Conservation (phyloP, 371 early-diverging fungal genomes). For the Rhizopus delemar region DNA sequence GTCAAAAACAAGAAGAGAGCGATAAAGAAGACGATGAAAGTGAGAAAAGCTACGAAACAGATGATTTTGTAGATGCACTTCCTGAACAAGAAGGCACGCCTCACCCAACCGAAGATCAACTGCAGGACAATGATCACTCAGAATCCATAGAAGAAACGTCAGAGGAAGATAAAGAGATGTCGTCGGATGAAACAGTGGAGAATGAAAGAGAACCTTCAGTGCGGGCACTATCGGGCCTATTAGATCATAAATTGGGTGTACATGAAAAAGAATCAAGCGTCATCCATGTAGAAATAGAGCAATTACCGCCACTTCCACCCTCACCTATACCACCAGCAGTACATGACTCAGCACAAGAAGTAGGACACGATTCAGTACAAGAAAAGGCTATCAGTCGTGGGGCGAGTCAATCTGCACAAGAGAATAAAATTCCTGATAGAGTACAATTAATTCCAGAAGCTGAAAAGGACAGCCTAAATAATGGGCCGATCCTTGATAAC, state of each 20-base stretch:
- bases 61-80: not conserved
- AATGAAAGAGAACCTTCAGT: no score
- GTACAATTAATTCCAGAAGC: no score
- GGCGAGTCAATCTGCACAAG: no score
- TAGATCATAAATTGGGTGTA: no score
- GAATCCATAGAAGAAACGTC: no score
- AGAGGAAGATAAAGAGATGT: no score
- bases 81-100: not conserved
- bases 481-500: no score
- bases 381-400: not conserved
- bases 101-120: not conserved
- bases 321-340: not conserved
- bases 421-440: no score
- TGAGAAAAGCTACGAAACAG: constrained; percentile 2
- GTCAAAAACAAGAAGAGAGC: not conserved
- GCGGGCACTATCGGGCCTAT: no score
- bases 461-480: no score
- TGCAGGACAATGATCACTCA: no score
- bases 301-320: not conserved
- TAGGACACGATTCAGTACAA: not conserved
- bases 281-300: not conserved
- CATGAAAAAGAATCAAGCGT: not conserved
- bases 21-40: not conserved
- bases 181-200: no score
- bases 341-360: not conserved